A percentile compares a stretch with the other conserved stretches of the same genome.
These are phyloP conservation scores for Eudorina sp. DNA, from an alignment of 139 green algal species.

Conservation along the genomic window DNA sequence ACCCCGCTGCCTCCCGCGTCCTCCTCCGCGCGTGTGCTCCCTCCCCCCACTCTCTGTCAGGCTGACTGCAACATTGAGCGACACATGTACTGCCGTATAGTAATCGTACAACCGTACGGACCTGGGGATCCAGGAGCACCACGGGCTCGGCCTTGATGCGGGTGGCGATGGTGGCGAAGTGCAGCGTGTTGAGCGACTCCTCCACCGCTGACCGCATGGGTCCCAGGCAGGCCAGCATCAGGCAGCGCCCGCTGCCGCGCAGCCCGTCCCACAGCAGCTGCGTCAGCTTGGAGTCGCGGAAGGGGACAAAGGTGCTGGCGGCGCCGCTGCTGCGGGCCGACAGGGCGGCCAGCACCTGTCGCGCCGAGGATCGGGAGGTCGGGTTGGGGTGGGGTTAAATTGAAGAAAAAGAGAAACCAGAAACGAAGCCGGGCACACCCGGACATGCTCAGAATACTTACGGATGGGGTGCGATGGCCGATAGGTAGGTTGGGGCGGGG, in stretches of 20 bases:
- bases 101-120: no score
- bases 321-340: constrained; percentile 34
- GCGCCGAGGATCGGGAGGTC: neutral
- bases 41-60: no score
- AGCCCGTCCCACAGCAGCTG: constrained; percentile 76
- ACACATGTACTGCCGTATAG: no score
- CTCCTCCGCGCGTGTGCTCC: no score
- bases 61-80: no score
- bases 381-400: neutral
- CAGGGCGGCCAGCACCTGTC: constrained; percentile 68
- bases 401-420: no score
- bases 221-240: constrained; percentile 83
- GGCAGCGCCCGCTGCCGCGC: constrained; percentile 57
- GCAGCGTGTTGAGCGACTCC: constrained; percentile 76
- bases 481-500: no score
- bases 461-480: no score
- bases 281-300: constrained; percentile 74
- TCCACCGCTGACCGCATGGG: constrained; percentile 70
- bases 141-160: constrained; percentile 73
- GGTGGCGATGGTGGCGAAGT: constrained; percentile 77
- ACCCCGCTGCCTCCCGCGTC: no score
- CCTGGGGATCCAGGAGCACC: constrained; percentile 68
- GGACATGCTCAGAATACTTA: no score
- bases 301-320: constrained; percentile 48
- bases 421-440: no score